Conservation (phyloP, 164 flowering plant species). For the Macadamia tetraphylla region DNA sequence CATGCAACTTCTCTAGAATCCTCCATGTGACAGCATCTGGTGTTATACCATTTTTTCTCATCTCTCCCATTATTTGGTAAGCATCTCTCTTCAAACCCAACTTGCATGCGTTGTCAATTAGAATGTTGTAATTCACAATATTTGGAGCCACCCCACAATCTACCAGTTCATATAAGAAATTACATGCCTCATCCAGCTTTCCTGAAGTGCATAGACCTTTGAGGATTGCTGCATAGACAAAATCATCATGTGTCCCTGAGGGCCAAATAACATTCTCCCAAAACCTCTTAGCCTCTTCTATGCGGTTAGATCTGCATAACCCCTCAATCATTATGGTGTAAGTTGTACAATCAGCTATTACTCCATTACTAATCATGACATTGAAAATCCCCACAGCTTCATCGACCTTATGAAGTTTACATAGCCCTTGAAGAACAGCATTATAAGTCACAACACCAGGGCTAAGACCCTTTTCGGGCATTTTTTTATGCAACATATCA, state of each 20-base stretch:
- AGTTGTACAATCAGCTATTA: constrained; percentile 52
- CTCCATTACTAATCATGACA: constrained; percentile 32
- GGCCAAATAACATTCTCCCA: constrained; percentile 91
- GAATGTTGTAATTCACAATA: constrained; percentile 64
- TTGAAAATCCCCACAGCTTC: constrained; percentile 50
- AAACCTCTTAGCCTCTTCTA: constrained; percentile 73
- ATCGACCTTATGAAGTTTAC: constrained; percentile 32
- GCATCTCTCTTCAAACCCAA: constrained; percentile 71
- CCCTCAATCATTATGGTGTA: constrained; percentile 65
- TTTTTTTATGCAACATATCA: constrained; percentile 36
- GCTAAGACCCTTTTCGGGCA: constrained; percentile 47
- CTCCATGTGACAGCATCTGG: constrained; percentile 97
- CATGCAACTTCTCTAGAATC: constrained; percentile 68
- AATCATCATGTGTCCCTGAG: constrained; percentile 69
- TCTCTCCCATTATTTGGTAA: constrained; percentile 68
- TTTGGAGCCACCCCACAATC: constrained; percentile 69
- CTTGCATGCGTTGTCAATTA: constrained; percentile 65
- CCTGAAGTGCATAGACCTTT: constrained; percentile 75
- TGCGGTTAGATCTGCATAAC: constrained; percentile 32
- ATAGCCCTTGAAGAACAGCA: constrained; percentile 64
- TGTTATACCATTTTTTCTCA: constrained; percentile 65
- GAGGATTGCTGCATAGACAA: constrained; percentile 75
- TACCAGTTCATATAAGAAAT: constrained; percentile 77
- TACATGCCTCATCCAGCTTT: constrained; percentile 60
- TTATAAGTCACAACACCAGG: constrained; percentile 75